Evolutionary conservation across 2,329 filamentous ascomycete species (phyloP), one percentile per base, ranked within the genome.

Genomic region (Fusarium torreyae): DNA sequence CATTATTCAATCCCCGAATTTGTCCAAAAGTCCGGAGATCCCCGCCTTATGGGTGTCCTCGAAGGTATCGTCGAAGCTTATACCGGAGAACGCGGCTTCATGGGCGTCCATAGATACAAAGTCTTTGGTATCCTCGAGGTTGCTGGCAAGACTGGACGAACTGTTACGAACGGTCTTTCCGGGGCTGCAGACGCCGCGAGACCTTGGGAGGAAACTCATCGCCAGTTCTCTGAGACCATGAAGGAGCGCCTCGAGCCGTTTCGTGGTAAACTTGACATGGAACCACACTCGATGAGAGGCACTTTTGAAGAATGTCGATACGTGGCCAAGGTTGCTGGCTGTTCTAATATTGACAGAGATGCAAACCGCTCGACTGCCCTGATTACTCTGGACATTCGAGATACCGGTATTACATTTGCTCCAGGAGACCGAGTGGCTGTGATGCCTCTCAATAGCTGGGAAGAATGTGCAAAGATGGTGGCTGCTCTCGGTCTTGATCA

Each of bases 61-160:
- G 85, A 87, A 58, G 85, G 85, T 0, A 86, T 87, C 4, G 81
- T 87, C 2, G 86, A 87, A 69, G 84, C 85, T 0, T 88, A 87
- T 64, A 83, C 84, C 0, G 86, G 85, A 1, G 85, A 87, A 66
- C 79, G 85, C 20, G 85, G 86, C 1, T 87, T 87, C 70, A 86
- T 87, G 85, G 85, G 86, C 7, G 83, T 82, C 0, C 85, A 88
- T 68, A 77, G 85, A n/a, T 87, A 87, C 73, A 87, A 87, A 69
- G 85, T 87, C 6, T 87, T 86, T 65, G 86, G 85, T 2, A 84
- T 87, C 28, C 80, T 87, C 0, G 85, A 87, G 59, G 82, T 86
- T 15, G 85, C 85, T 2, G 82, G 81, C 40, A 87, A 87, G 73
- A 85, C 83, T 0, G 85, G 85, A 4, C 80, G 85, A 6, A 84